Base-by-base conservation (phyloP, 129 eudicot species). In the Centrapalus pauciflorus region DNA sequence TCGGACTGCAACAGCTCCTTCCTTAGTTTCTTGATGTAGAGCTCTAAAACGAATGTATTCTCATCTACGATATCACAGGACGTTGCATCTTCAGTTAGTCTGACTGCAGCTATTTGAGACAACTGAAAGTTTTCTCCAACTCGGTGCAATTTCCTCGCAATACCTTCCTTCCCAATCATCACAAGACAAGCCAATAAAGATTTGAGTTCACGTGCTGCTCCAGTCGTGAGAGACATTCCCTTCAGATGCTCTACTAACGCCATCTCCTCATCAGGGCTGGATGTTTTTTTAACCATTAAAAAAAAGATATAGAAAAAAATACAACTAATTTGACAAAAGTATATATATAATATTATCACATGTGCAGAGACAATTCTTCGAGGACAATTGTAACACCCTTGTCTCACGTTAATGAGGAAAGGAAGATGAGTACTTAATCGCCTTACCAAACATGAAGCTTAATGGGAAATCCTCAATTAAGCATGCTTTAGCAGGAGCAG, bases 211-310 rank as follows among this genome's bases (percentile, higher is more conserved):
- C 63, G 77, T 17, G 70, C 80, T 50, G 99, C 90, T 41, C 90
- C 96, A 55, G 62, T 65, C 12, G 85, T 34, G 25, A 89, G 71
- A 56, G 86, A 72, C 96, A 94, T 94, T 25, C 95, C 95, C 82
- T 78, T 94, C 66, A 94, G 68, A 67, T 94, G 99, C 63, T 89
- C 96, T 28, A 89, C 88, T 66, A 94, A 72, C 54, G 95, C 99
- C 83, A 79, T 82, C 72, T 94, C 99, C 79, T 94, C 99, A 48
- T 76, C 95, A 63, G 96, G 90, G 76, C 99, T 93, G 55, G 48
- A 76, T 25, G 34, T 13, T 29, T 34, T n/a, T 29, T 7, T 7
- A 50, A 73, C 35, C 34, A 8, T 41, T 14, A 70, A 28, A 50
- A n/a, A 29, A n/a, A n/a, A n/a, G n/a, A n/a, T n/a, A n/a, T 12